Percentiles rank a stretch among this genome's conserved stretches.
These are phyloP conservation scores for Trypanosoma caninum DNA, from an alignment of 208 protist species.

Conservation along the genomic window DNA sequence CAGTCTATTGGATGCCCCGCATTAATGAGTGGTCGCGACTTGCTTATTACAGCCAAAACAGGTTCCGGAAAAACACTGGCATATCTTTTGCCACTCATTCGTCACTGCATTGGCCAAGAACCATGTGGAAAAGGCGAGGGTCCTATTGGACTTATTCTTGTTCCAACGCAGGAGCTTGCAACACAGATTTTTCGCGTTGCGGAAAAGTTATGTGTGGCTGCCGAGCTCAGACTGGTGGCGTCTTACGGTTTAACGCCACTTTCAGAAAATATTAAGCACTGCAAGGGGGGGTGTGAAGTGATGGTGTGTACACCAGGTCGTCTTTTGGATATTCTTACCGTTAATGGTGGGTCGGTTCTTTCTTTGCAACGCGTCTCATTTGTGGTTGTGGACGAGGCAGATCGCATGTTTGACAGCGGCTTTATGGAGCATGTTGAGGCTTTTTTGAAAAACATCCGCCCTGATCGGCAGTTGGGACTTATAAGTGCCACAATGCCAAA, in stretches of 20 bases:
- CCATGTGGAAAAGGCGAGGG: constrained; percentile 73
- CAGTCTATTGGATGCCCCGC: constrained; percentile 77
- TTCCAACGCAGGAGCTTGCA: constrained; percentile 94
- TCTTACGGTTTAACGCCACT: constrained; percentile 79
- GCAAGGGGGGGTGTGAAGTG: constrained; percentile 64
- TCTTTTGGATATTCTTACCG: constrained; percentile 86
- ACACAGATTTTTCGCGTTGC: constrained; percentile 81
- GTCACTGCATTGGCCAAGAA: constrained; percentile 86
- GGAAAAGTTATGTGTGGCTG: constrained; percentile 60
- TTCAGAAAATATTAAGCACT: constrained; percentile 70
- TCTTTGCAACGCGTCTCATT: constrained; percentile 70
- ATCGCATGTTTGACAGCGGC: constrained; percentile 93
- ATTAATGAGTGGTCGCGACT: constrained; percentile 86
- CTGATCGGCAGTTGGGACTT: constrained; percentile 86
- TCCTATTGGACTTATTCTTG: constrained; percentile 87
- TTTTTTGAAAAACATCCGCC: constrained; percentile 87
- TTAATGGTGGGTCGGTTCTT: constrained; percentile 66
- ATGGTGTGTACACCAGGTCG: constrained; percentile 86
- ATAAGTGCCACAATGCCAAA: constrained; percentile 93
- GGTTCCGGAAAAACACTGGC: constrained; percentile 94
- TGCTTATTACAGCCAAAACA: constrained; percentile 92
- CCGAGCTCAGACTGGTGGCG: constrained; percentile 48
- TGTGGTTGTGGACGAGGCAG: constrained; percentile 93
- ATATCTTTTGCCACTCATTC: constrained; percentile 90
- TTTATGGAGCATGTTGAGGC: constrained; percentile 92